phyloP scores from a whole-genome alignment of 176 grass and related monocot species.

The Sorghum bicolor region Sorghum_bicolor_NCBIv3 NC_012873.2:61586001-61586500 shows the following conservation, averaged over 20 bases:
- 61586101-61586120: conserved; percentile 14
- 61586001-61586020: conserved; percentile 4
- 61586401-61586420: conserved; percentile 94
- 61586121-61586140: background rate
- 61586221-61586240: background rate
- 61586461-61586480: background rate
- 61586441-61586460: conserved; percentile 16
- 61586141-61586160: background rate
- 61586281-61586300: conserved; percentile 94
- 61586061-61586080: background rate
- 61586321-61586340: conserved; percentile 99
- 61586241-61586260: conserved; percentile 13
- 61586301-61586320: conserved; percentile 99
- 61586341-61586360: conserved; percentile 89
- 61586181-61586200: conserved; percentile 17
- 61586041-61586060: conserved; percentile 31
- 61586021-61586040: conserved; percentile 31
- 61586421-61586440: conserved; percentile 60
- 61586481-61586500: background rate
- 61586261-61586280: background rate
- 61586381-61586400: conserved; percentile 83
- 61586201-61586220: conserved; percentile 16
- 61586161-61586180: background rate
- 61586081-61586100: conserved; percentile 18
- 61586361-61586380: conserved; percentile 50